Evolutionary conservation across 345 rosid genomes (phyloP), one percentile per base, ranked within the genome.

Genomic region (Diplotaxis tenuifolia): DNA sequence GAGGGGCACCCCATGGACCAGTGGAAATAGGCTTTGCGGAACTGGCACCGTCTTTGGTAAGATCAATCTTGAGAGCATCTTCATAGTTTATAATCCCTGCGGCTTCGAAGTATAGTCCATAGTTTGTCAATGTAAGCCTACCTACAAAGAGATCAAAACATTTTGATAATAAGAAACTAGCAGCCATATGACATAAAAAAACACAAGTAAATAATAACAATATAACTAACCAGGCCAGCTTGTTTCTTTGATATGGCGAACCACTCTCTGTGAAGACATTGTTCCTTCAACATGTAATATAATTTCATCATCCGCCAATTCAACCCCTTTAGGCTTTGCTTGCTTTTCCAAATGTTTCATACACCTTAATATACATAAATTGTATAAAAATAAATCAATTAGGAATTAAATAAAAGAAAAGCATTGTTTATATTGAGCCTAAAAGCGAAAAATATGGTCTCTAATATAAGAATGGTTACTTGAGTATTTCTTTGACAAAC

Each of bases 1-100:
- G 89, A 3, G 98, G 98, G 71, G 96, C 96, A 58, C 99, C 98
- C 86, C 90, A 92, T n/a, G 99, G 99, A 64, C 99, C 96, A 15
- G 96, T 88, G 34, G 96, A 89, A 28, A 79, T 67, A 60, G 99
- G 88, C 79, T 87, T 90, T 54, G 85, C 61, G 0, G 73, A 66
- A 29, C 80, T 87, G 27, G 75, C 81, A 6, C 12, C 53, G 52
- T 83, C 82, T 67, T 78, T 87, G 2, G 94, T 85, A 50, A 95
- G 96, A 74, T 88, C 93, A 27, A 92, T 85, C 83, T 92, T 88
- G 62, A 95, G 70, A 29, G 96, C 99, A 77, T 90, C 90, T 65
- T 88, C 96, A 61, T 90, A 90, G 2, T 76, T 79, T 73, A 94
- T 58, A 21, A 84, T 85, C 32, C 90, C 89, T 0, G 90, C 87